These are phyloP conservation scores for Phyllosticta capitalensis DNA, from an alignment of 2,329 filamentous ascomycete species.

Conservation along the genomic window DNA sequence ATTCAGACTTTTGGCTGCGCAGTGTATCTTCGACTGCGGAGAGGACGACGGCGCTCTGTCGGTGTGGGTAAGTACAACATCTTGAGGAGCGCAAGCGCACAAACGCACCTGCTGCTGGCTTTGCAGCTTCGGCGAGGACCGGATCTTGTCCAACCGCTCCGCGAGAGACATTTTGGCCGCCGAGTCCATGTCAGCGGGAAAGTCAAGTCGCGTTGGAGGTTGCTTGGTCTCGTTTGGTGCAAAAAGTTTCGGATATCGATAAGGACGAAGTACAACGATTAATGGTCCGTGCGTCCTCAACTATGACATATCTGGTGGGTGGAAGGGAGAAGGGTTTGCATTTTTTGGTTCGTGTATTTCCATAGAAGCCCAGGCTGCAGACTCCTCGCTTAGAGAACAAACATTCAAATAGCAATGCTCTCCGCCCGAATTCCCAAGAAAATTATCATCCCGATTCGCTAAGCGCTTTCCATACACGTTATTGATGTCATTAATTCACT, in stretches of 20 bases:
- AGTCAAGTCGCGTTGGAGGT: neutral
- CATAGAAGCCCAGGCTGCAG: neutral
- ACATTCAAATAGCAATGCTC: neutral
- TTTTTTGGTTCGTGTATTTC: too few relatives aligned
- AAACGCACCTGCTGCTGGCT: constrained; percentile 76
- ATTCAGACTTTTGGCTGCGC: constrained; percentile 72
- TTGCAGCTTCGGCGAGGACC: constrained; percentile 82
- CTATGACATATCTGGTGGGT: too few relatives aligned
- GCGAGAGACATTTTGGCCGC: constrained; percentile 50
- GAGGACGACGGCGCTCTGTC: constrained; percentile 73
- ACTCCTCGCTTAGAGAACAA: neutral
- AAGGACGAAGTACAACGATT: too few relatives aligned
- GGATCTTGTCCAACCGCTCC: constrained; percentile 95
- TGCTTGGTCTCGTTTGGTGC: neutral
- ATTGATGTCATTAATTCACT: neutral
- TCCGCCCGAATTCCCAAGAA: neutral
- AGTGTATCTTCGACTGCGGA: constrained; percentile 89
- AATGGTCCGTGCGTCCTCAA: too few relatives aligned
- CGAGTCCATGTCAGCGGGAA: neutral
- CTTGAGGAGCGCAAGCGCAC: neutral
- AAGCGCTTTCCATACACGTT: neutral
- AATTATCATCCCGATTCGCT: neutral
- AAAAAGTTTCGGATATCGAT: constrained; percentile 1
- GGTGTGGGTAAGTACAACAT: constrained; percentile 10
- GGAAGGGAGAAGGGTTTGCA: too few relatives aligned